phyloP scores from a whole-genome alignment of 2,329 filamentous ascomycete genomes.

The Tolypocladium amazonense region DNA sequence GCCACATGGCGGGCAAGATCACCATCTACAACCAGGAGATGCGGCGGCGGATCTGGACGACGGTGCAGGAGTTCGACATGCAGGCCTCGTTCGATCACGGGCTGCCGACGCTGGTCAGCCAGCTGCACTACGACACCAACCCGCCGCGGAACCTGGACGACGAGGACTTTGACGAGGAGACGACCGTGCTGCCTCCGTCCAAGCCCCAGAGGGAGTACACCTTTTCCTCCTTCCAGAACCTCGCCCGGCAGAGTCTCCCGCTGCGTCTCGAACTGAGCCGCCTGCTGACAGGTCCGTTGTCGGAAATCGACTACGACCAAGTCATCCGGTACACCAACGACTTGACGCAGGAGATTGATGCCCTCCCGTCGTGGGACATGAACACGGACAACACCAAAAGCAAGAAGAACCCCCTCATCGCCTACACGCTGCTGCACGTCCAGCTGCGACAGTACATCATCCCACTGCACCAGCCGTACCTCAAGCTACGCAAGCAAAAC shows the following conservation, averaged over 20 bases:
- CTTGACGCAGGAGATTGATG: slow-evolving; percentile 49
- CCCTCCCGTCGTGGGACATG: slow-evolving; percentile 44
- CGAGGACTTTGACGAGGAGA: slow-evolving; percentile 44
- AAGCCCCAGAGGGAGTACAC: slow-evolving; percentile 44
- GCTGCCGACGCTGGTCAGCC: slow-evolving; percentile 45
- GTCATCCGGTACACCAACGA: slow-evolving; percentile 52
- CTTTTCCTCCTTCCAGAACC: slow-evolving; percentile 46
- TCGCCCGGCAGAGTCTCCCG: slow-evolving; percentile 44
- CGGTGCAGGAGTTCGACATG: slow-evolving; percentile 51
- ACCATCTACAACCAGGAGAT: slow-evolving; percentile 52
- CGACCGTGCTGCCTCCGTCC: slow-evolving; percentile 38
- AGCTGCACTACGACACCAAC: slow-evolving; percentile 44
- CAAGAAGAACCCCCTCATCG: slow-evolving; percentile 44
- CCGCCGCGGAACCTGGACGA: slow-evolving; percentile 48
- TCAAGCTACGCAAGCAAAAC: slow-evolving; percentile 48
- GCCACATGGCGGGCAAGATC: slow-evolving; percentile 42
- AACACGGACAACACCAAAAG: slow-evolving; percentile 23
- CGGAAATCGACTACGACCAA: slow-evolving; percentile 49
- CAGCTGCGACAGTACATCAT: slow-evolving; percentile 53
- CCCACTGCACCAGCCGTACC: slow-evolving; percentile 48
- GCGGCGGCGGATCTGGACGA: slow-evolving; percentile 50
- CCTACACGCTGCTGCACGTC: slow-evolving; percentile 49
- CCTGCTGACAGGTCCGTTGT: slow-evolving; percentile 41
- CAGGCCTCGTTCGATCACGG: slow-evolving; percentile 52
- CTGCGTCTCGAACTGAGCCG: slow-evolving; percentile 47